Percentiles rank a stretch among this genome's conserved stretches.
Evolutionary conservation across 164 flowering plant species (phyloP).

Genomic region (Chimonanthus praecox): DNA sequence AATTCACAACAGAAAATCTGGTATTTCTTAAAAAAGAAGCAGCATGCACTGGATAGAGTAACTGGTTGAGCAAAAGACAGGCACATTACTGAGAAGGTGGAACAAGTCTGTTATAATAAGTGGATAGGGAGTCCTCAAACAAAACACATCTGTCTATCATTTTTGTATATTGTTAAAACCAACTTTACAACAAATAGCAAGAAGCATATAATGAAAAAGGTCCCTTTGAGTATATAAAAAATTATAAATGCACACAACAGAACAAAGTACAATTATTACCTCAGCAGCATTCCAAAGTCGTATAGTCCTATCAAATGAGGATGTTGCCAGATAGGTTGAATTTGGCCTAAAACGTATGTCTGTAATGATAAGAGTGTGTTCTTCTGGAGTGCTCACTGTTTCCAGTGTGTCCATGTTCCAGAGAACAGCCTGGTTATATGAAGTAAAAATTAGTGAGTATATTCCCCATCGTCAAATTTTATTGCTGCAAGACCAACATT

Average conservation of each 20-base stretch:
- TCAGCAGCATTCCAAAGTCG: constrained; percentile 90
- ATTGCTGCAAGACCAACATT: not conserved
- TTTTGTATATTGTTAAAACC: not conserved
- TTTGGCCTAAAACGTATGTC: constrained; percentile 92
- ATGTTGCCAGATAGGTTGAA: constrained; percentile 81
- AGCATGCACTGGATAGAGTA: no score
- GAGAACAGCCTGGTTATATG: constrained; percentile 57
- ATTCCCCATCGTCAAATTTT: not conserved
- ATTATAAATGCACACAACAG: not conserved
- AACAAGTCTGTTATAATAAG: no score
- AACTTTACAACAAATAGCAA: constrained; percentile 1
- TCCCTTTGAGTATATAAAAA: not conserved
- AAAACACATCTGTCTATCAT: no score
- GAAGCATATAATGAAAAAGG: constrained; percentile 1
- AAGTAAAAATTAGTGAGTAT: constrained; percentile 8
- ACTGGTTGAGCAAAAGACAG: no score
- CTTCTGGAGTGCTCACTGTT: constrained; percentile 69
- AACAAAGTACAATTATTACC: constrained; percentile 31
- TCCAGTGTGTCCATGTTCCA: constrained; percentile 84
- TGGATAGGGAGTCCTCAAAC: no score
- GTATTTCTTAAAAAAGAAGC: no score
- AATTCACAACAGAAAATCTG: no score
- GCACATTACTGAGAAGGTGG: no score
- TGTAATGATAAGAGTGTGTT: constrained; percentile 55
- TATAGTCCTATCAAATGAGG: constrained; percentile 80